Evolutionary conservation across 2,329 filamentous ascomycete species (phyloP), one percentile per base, ranked within the genome.

Genomic region (Talaromyces sp.): DNA sequence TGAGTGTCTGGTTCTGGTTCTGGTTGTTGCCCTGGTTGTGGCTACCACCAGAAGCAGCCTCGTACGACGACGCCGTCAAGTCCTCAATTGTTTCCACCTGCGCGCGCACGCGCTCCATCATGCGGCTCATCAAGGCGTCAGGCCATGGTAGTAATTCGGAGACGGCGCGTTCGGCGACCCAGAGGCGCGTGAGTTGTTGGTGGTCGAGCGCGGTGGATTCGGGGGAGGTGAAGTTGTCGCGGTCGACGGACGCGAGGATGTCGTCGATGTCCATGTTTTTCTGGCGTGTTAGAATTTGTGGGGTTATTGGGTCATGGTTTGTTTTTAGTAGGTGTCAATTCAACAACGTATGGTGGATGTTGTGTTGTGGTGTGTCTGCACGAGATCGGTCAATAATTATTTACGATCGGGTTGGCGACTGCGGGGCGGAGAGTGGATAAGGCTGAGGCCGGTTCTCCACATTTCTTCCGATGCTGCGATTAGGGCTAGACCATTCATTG

Each of bases 141-240:
- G 88, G 84, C 77, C 87, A 98, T 77, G 88, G 85, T 44, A 98
- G 81, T n/a, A 99, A 82, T 76, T 97, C 93, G 2, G 93, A 92
- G 52, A 92, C 88, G 61, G 89, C 91, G 68, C 95, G 87, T 76
- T 99, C 96, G 51, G 93, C 91, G 52, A 97, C 86, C 93, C 93
- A 99, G 69, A 88, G 89, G 70, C 93, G 89, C 68, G 93, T 97
- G 68, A 99, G 80, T 58, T 90, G 86, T 75, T 97, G 92, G 67
- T 98, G 83, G 77, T 98, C 93, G 70, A 87, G 67, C 13, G 71
- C 70, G 11, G 73, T 66, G 56, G 75, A 76, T 63, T 76, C 73
- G 5, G 70, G 70, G 13, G 49, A 52, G 52, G 71, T 71, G 63
- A 71, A 74, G 66, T 85, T 79, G 62, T 80, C 74, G 56, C 84